Conservation (phyloP, 495 filamentous ascomycete species). For the Pyrenopolyporus hunteri region DNA sequence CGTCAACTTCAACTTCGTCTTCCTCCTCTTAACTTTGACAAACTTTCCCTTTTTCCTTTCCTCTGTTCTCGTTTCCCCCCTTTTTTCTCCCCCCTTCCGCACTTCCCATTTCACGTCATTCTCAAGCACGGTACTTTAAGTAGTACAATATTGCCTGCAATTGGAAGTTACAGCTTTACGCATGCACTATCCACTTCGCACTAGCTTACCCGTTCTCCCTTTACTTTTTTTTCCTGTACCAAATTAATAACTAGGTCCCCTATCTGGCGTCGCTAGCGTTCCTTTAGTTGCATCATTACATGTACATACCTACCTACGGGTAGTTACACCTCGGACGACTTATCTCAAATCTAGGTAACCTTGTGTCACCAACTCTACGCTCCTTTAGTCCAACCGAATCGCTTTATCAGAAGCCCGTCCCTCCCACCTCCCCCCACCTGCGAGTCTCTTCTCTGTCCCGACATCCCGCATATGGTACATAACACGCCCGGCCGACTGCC, state of each 20-base stretch:
- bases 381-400: constrained; percentile 16
- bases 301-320: background rate
- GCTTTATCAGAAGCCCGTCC: constrained; percentile 1
- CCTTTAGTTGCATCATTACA: constrained; percentile 8
- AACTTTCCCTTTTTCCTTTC: background rate
- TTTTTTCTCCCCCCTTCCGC: background rate
- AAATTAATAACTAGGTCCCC: constrained; percentile 3
- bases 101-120: background rate
- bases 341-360: constrained; percentile 1
- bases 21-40: background rate
- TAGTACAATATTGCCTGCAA: constrained; percentile 2
- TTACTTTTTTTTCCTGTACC: constrained; percentile 12
- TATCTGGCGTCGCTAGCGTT: constrained; percentile 19
- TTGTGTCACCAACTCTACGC: constrained; percentile 6
- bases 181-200: constrained; percentile 10
- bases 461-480: constrained; percentile 9
- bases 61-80: background rate
- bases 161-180: constrained; percentile 19
- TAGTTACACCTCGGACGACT: too few relatives aligned
- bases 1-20: constrained; percentile 21
- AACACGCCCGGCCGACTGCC: constrained; percentile 4
- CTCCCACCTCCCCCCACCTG: background rate
- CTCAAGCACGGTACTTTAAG: background rate
- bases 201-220: constrained; percentile 30
- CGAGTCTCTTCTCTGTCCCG: background rate